Base-by-base conservation (phyloP, 2,329 filamentous ascomycete genomes). In the Fusarium sp. region DNA sequence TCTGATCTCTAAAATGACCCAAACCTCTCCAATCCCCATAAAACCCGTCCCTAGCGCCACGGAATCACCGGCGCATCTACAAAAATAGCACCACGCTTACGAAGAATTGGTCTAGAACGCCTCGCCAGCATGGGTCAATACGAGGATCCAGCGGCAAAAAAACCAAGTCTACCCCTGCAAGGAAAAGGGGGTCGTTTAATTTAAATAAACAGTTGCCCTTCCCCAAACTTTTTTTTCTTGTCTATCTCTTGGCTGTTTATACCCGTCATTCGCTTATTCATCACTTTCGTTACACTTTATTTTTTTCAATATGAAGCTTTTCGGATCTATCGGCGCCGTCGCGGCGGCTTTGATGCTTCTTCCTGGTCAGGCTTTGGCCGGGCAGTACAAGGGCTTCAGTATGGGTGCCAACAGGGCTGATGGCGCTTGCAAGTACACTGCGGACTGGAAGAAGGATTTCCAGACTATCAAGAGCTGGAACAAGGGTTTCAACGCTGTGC, bases 371-470 rank as follows among this genome's bases (percentile, higher is more conserved):
- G 75, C 75, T n/a, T 31, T 77, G 33, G 75, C 75, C 1, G 75
- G 75, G 7, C 55, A 57, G 6, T 77, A 74, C 66, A 77, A 77
- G 71, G 75, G 75, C 18, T 77, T 77, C 51, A 77, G 75, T 63
- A 69, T 77, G 35, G 71, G 70, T 36, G 75, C 75, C 59, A 77
- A 77, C 75, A 63, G 62, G 24, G 65, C 75, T 15, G 63, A 77
- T 47, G 75, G 75, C 18, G 52, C 22, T 28, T 77, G 75, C 63
- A 77, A 77, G 63, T 61, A 56, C 33, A 69, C 70, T 24, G 75
- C 75, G 24, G 75, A 77, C n/a, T 77, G 75, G 75, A 76, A 77
- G 71, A 69, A 54, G 24, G 75, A 77, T 47, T 77, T 77, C n/a
- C 73, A 77, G 63, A 64, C 75, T 5, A 77, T 77, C 54, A 77